Conservation (phyloP, 257 asterid species). For the Plantago elongata region DNA sequence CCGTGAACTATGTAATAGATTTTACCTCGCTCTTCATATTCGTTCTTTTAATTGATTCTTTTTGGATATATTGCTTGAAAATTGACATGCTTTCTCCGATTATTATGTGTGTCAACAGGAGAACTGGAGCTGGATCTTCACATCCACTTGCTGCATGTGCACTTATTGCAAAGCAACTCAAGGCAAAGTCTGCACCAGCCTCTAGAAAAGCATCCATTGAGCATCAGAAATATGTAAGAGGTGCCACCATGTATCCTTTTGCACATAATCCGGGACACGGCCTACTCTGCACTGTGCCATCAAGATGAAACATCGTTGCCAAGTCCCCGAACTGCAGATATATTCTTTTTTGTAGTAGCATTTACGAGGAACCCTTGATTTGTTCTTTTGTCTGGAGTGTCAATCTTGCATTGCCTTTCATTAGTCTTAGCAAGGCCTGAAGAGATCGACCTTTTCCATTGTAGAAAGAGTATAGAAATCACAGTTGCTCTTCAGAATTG, state of each 20-base stretch:
- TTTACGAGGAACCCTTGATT: slow-evolving; percentile 13
- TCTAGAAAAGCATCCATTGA: slow-evolving; percentile 50
- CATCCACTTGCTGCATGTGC: slow-evolving; percentile 75
- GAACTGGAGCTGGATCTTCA: slow-evolving; percentile 71
- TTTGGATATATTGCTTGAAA: neutral
- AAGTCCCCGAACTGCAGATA: neutral
- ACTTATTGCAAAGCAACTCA: slow-evolving; percentile 43
- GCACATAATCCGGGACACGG: slow-evolving; percentile 80
- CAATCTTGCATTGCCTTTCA: slow-evolving; percentile 1
- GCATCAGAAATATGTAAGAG: slow-evolving; percentile 57
- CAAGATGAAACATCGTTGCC: slow-evolving; percentile 17
- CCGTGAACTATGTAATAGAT: neutral
- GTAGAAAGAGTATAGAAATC: neutral
- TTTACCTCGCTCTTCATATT: neutral
- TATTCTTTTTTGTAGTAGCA: slow-evolving; percentile 19
- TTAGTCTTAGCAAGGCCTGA: slow-evolving; percentile 2
- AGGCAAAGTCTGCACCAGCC: slow-evolving; percentile 24
- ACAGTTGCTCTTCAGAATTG: too few relatives aligned
- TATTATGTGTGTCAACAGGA: slow-evolving; percentile 32
- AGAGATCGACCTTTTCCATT: neutral
- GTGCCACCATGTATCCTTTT: slow-evolving; percentile 74
- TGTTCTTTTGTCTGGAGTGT: neutral
- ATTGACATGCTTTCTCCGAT: neutral
- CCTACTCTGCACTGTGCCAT: slow-evolving; percentile 66
- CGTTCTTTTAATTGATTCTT: neutral